Conservation (phyloP, 352 stramenopile genomes). For the Globisporangium barbulae region DNA sequence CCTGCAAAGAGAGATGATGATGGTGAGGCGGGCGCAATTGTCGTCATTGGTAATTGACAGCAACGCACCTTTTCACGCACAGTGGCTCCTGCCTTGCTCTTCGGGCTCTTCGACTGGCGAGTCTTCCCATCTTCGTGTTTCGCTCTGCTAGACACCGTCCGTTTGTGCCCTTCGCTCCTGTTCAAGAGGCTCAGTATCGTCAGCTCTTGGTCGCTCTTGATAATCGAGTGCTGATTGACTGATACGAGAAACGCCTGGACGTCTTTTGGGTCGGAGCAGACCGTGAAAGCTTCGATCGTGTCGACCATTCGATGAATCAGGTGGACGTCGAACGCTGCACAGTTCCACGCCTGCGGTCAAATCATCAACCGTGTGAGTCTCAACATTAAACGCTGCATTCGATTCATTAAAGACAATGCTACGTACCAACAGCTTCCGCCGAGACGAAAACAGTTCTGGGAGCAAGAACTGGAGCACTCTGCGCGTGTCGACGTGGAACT, state of each 20-base stretch:
- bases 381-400: background rate
- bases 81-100: background rate
- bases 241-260: conserved; percentile 32
- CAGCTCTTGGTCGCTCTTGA: conserved; percentile 39
- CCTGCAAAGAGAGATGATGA: background rate
- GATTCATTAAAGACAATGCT: conserved; percentile 1
- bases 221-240: conserved; percentile 26
- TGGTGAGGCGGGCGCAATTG: background rate
- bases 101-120: conserved; percentile 8
- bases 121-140: conserved; percentile 21
- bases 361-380: background rate
- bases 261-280: conserved; percentile 24
- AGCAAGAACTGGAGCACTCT: conserved; percentile 66
- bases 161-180: conserved; percentile 29
- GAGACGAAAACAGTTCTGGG: conserved; percentile 62
- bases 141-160: conserved; percentile 18
- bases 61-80: conserved; percentile 11
- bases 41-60: background rate
- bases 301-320: conserved; percentile 44
- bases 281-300: conserved; percentile 34
- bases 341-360: conserved; percentile 56
- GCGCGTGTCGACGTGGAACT: conserved; percentile 39
- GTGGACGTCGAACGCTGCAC: conserved; percentile 39
- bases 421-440: conserved; percentile 70
- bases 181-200: conserved; percentile 32